Percentiles rank a stretch among this genome's conserved stretches.
These are phyloP conservation scores for Lactifluus pinguis DNA, from an alignment of 768 basidiomycete species.

Conservation along the genomic window DNA sequence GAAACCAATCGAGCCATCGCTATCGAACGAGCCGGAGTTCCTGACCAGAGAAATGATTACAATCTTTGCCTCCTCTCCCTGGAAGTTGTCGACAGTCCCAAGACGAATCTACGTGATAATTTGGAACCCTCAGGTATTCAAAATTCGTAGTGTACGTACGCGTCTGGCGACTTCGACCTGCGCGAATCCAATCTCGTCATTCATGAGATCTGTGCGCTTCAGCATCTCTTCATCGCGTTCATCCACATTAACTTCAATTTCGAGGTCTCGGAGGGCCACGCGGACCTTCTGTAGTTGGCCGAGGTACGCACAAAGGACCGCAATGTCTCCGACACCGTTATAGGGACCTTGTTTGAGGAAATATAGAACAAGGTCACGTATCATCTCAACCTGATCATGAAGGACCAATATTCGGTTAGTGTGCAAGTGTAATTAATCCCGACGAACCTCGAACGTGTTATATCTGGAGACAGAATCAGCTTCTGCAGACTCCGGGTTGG, in stretches of 20 bases:
- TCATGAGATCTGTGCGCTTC: slow-evolving; percentile 37
- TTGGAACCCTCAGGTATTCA: not conserved
- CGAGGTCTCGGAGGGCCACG: slow-evolving; percentile 29
- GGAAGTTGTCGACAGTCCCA: slow-evolving; percentile 69
- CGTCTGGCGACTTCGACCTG: slow-evolving; percentile 42
- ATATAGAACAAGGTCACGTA: slow-evolving; percentile 43
- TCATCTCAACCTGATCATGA: slow-evolving; percentile 30
- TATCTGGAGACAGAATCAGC: slow-evolving; percentile 57
- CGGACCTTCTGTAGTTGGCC: slow-evolving; percentile 39
- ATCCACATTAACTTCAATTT: slow-evolving; percentile 56
- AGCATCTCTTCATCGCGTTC: slow-evolving; percentile 55
- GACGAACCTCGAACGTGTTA: slow-evolving; percentile 54
- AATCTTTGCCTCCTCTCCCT: slow-evolving; percentile 63
- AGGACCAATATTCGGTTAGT: not conserved
- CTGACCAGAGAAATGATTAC: slow-evolving; percentile 67
- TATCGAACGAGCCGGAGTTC: slow-evolving; percentile 46
- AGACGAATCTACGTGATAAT: slow-evolving; percentile 41
- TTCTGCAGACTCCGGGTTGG: slow-evolving; percentile 45
- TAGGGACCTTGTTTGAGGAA: slow-evolving; percentile 44
- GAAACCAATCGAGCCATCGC: slow-evolving; percentile 48
- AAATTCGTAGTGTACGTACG: slow-evolving; percentile 28
- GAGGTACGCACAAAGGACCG: slow-evolving; percentile 43
- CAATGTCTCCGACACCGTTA: slow-evolving; percentile 37
- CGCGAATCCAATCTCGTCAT: slow-evolving; percentile 32
- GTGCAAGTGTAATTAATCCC: not conserved